These are phyloP conservation scores for Kingdonia uniflora DNA, from an alignment of 164 flowering plant genomes.

Conservation along the genomic window DNA sequence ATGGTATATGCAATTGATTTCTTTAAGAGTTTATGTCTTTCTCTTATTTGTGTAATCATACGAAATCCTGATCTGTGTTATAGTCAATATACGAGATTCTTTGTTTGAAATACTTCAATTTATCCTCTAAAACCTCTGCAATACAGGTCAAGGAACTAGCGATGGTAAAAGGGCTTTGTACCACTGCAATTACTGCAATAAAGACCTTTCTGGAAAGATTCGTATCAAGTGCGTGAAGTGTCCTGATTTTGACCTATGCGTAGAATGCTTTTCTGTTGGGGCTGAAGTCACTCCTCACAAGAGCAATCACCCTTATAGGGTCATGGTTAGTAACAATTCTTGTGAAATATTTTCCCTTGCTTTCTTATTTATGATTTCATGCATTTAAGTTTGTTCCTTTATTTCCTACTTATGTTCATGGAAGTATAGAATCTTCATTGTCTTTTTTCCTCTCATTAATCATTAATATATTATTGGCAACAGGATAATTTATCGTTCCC, in stretches of 20 bases:
- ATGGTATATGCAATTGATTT: not conserved
- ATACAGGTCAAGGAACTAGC: conserved; percentile 41
- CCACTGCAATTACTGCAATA: conserved; percentile 80
- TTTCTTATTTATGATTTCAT: too few relatives aligned
- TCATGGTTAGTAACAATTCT: conserved; percentile 55
- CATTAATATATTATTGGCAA: too few relatives aligned
- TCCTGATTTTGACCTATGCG: conserved; percentile 82
- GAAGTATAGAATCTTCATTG: not conserved
- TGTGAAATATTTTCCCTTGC: not conserved
- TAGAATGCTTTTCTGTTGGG: conserved; percentile 91
- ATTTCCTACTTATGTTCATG: too few relatives aligned
- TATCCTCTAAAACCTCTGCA: not conserved
- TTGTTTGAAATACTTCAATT: not conserved
- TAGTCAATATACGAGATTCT: not conserved
- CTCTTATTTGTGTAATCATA: too few relatives aligned
- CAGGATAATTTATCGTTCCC: conserved; percentile 95
- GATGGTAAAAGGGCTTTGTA: conserved; percentile 65
- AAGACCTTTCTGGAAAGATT: conserved; percentile 66
- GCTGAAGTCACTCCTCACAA: conserved; percentile 81
- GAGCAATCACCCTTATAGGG: conserved; percentile 77
- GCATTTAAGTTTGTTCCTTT: too few relatives aligned
- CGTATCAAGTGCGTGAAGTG: conserved; percentile 68
- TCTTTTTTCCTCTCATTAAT: conserved; percentile 1
- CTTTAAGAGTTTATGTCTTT: too few relatives aligned
- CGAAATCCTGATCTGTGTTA: not conserved